Evolutionary conservation across 2,329 filamentous ascomycete species (phyloP).

Genomic region (Epichloe gansuensis): DNA sequence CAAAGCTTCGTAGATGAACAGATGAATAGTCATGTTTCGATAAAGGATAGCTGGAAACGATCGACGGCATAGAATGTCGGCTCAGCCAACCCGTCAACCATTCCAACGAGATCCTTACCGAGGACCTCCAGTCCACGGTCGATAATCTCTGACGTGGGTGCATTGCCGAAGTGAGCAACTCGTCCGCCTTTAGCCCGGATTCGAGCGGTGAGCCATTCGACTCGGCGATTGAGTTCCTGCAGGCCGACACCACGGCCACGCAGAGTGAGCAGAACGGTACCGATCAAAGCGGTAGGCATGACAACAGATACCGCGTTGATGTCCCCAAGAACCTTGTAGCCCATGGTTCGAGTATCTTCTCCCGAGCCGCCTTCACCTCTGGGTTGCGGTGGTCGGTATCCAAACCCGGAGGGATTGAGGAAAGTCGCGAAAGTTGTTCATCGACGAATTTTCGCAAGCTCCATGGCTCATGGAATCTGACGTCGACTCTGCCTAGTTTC

Average conservation of each 20-base stretch:
- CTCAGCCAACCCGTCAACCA: slow-evolving; percentile 68
- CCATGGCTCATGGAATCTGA: slow-evolving; percentile 95
- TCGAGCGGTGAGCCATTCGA: slow-evolving; percentile 79
- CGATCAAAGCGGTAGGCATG: slow-evolving; percentile 94
- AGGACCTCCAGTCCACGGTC: slow-evolving; percentile 85
- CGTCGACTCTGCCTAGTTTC: slow-evolving; percentile 82
- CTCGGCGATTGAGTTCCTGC: slow-evolving; percentile 68
- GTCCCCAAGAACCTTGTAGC: slow-evolving; percentile 83
- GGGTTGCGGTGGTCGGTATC: slow-evolving; percentile 35
- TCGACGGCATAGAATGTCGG: slow-evolving; percentile 93
- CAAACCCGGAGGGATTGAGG: slow-evolving; percentile 28
- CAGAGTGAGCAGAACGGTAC: slow-evolving; percentile 82
- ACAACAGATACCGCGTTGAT: slow-evolving; percentile 96
- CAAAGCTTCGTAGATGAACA: slow-evolving; percentile 88
- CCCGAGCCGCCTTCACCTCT: slow-evolving; percentile 42
- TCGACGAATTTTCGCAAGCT: slow-evolving; percentile 72
- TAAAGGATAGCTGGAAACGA: slow-evolving; percentile 93
- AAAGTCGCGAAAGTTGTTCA: slow-evolving; percentile 52
- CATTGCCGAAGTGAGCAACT: slow-evolving; percentile 82
- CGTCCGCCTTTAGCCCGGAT: slow-evolving; percentile 79
- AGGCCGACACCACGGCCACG: slow-evolving; percentile 86
- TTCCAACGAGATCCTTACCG: slow-evolving; percentile 76
- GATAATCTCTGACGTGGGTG: slow-evolving; percentile 69
- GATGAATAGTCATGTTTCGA: slow-evolving; percentile 97
- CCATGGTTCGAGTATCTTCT: slow-evolving; percentile 75